These are phyloP conservation scores for Tephrocybe sp. DNA, from an alignment of 768 basidiomycete species.

Conservation along the genomic window DNA sequence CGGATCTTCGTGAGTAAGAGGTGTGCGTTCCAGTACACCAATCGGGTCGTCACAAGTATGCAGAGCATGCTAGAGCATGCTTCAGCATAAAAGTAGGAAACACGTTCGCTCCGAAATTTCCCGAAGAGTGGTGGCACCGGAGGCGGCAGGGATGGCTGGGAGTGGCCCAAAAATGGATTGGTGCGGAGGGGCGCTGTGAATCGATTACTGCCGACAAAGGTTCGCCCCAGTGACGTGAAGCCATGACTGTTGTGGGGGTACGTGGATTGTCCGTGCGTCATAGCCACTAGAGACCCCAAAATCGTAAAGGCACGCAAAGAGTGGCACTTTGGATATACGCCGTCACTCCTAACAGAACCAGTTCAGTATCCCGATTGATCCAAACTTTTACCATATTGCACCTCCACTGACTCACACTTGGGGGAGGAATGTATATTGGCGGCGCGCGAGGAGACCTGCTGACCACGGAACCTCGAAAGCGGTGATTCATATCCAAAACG, in stretches of 20 bases:
- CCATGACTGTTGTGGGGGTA: not conserved
- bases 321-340: too few species aligned
- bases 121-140: not conserved
- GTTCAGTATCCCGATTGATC: not conserved
- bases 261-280: too few species aligned
- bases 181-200: not conserved
- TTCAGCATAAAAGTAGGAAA: too few species aligned
- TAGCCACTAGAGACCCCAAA: too few species aligned
- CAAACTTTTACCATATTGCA: not conserved
- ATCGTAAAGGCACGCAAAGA: not conserved
- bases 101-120: not conserved
- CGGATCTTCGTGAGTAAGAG: slow-evolving; percentile 1
- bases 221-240: too few species aligned
- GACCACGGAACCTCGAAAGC: not conserved
- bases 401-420: too few species aligned
- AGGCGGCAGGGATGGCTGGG: not conserved
- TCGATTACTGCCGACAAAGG: too few species aligned
- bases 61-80: not conserved
- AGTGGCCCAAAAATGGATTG: not conserved
- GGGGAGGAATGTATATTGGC: too few species aligned
- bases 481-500: not conserved
- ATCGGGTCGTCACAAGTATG: not conserved
- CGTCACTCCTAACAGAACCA: not conserved
- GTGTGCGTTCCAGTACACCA: not conserved
- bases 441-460: not conserved